Percentiles rank a stretch among this genome's conserved stretches.
phyloP scores from a whole-genome alignment of 805 yeast species.

The Metschnikowia borealis region DNA sequence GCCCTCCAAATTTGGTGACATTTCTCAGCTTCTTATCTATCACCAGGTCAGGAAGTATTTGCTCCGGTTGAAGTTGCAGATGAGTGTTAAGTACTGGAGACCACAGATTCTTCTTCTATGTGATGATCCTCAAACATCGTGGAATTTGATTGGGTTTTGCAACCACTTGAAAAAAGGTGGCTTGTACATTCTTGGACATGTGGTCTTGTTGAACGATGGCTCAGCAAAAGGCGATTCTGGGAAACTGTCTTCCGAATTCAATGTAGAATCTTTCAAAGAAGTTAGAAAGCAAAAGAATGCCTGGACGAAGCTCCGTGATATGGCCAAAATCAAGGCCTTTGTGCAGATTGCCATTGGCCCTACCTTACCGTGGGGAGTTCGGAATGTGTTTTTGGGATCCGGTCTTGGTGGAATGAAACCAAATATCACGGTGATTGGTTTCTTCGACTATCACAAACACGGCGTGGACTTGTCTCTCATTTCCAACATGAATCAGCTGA shows the following conservation, averaged over 20 bases:
- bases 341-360: constrained; percentile 90
- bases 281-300: constrained; percentile 69
- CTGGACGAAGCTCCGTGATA: constrained; percentile 80
- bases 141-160: constrained; percentile 90
- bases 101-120: constrained; percentile 88
- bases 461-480: constrained; percentile 29
- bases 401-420: constrained; percentile 99
- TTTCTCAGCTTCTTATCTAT: constrained; percentile 88
- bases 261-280: constrained; percentile 53
- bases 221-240: constrained; percentile 9
- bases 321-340: constrained; percentile 81
- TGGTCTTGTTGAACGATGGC: constrained; percentile 55
- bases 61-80: constrained; percentile 73
- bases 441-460: constrained; percentile 60
- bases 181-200: constrained; percentile 87
- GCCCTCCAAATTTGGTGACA: constrained; percentile 98
- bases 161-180: constrained; percentile 96
- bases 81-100: constrained; percentile 95
- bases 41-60: constrained; percentile 95
- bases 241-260: constrained; percentile 24
- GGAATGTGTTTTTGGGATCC: constrained; percentile 86
- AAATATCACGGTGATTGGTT: constrained; percentile 88
- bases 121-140: constrained; percentile 87
- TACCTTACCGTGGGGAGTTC: constrained; percentile 87
- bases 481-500: constrained; percentile 17